A percentile compares a stretch with the other conserved stretches of the same genome.
Conservation (phyloP, 768 basidiomycete species). For the Podaxis rugospora region DNA sequence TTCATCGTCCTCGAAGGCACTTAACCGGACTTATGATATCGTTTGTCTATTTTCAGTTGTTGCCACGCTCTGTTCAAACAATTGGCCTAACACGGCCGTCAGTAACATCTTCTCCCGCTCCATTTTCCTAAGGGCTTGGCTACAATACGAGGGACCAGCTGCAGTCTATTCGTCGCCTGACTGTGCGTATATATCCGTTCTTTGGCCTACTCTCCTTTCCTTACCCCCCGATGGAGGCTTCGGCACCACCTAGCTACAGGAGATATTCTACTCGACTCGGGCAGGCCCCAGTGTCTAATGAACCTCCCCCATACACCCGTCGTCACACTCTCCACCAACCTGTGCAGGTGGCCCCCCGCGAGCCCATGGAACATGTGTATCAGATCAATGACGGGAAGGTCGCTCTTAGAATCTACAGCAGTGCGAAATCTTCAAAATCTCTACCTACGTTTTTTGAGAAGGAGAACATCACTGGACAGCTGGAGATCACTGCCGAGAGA, state of each 20-base stretch:
- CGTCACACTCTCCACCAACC: slow-evolving; percentile 40
- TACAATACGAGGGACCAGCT: slow-evolving; percentile 23
- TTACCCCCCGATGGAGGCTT: slow-evolving; percentile 36
- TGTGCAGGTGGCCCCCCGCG: slow-evolving; percentile 29
- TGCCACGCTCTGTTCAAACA: slow-evolving; percentile 11
- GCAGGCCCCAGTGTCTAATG: slow-evolving; percentile 43
- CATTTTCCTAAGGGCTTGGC: slow-evolving; percentile 13
- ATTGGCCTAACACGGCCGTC: slow-evolving; percentile 14
- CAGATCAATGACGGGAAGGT: slow-evolving; percentile 37
- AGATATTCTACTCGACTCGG: slow-evolving; percentile 46
- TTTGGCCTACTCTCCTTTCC: slow-evolving; percentile 9
- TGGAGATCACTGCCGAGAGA: slow-evolving; percentile 44
- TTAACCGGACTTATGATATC: slow-evolving; percentile 9
- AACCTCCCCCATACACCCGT: slow-evolving; percentile 46
- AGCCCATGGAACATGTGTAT: slow-evolving; percentile 46
- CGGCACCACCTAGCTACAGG: slow-evolving; percentile 46
- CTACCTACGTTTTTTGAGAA: slow-evolving; percentile 52
- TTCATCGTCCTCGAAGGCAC: slow-evolving; percentile 3
- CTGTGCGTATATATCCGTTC: slow-evolving; percentile 11
- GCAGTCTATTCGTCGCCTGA: slow-evolving; percentile 6
- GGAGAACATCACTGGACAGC: slow-evolving; percentile 43
- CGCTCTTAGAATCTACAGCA: slow-evolving; percentile 43
- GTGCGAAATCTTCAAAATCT: slow-evolving; percentile 47
- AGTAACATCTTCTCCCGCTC: slow-evolving; percentile 4
- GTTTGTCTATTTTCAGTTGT: slow-evolving; percentile 12